These are phyloP conservation scores for Galium porrigens DNA, from an alignment of 305 asterid species.

Conservation along the genomic window DNA sequence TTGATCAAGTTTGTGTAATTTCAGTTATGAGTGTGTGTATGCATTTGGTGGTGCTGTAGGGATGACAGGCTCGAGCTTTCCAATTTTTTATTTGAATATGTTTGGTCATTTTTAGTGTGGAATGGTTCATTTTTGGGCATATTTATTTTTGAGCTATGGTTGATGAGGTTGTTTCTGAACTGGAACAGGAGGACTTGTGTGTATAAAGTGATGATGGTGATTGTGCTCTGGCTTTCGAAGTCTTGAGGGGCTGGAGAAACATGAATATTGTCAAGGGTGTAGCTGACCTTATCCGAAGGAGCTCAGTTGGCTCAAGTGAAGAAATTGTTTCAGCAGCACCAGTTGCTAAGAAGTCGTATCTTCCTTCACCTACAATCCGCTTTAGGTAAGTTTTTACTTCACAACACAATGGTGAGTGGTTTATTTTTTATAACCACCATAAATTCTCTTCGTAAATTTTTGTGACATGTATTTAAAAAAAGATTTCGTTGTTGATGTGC, in stretches of 20 bases:
- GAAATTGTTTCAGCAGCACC: constrained; percentile 37
- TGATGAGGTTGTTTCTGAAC: not conserved
- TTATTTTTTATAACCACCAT: too few species aligned
- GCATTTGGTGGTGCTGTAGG: not conserved
- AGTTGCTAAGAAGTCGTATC: constrained; percentile 47
- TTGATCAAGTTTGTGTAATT: not conserved
- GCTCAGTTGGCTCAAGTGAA: constrained; percentile 53
- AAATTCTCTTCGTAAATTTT: not conserved
- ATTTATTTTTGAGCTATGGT: not conserved
- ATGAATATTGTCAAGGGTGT: constrained; percentile 93
- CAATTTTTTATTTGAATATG: not conserved
- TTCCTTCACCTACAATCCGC: constrained; percentile 41
- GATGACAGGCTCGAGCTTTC: not conserved
- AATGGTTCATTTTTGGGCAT: not conserved
- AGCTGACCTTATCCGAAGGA: constrained; percentile 75
- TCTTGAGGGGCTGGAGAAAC: constrained; percentile 25
- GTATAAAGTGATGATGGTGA: constrained; percentile 17
- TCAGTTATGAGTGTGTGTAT: not conserved
- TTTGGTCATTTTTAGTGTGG: not conserved
- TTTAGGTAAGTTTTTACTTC: constrained; percentile 41
- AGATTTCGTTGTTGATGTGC: not conserved
- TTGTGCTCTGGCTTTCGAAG: constrained; percentile 10
- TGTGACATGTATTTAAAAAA: not conserved
- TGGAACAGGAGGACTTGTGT: constrained; percentile 6
- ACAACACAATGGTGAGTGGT: not conserved